phyloP scores from a whole-genome alignment of 257 asterid genomes.

The Hygrophila difformis region DNA sequence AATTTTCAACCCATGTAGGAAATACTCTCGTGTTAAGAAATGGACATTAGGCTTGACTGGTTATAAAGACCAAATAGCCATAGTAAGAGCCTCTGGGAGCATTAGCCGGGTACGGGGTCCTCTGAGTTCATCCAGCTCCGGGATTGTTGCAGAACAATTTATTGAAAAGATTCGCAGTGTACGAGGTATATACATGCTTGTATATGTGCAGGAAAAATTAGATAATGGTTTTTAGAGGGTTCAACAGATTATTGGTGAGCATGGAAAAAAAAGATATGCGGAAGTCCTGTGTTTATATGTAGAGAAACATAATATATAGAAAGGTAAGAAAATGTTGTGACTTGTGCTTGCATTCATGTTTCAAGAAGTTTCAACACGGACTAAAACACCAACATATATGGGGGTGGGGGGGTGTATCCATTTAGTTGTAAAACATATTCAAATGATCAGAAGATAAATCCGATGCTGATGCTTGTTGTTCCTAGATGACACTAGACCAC shows the following conservation, averaged over 20 bases:
- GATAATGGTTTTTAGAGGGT: neutral
- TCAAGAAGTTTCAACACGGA: no score
- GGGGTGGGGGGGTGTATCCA: no score
- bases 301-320: no score
- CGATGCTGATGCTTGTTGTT: slow-evolving; percentile 2
- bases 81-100: slow-evolving; percentile 95
- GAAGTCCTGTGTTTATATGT: no score
- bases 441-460: slow-evolving; percentile 3
- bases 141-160: slow-evolving; percentile 78
- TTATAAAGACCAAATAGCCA: slow-evolving; percentile 60
- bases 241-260: neutral
- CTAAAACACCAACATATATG: no score
- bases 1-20: slow-evolving; percentile 30
- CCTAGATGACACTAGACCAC: slow-evolving; percentile 7
- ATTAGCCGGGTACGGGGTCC: slow-evolving; percentile 73
- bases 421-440: no score
- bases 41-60: slow-evolving; percentile 92
- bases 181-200: slow-evolving; percentile 43
- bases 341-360: no score
- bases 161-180: slow-evolving; percentile 80
- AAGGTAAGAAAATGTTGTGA: no score
- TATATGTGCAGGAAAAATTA: neutral
- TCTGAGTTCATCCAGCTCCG: slow-evolving; percentile 59
- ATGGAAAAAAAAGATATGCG: no score
- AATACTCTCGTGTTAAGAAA: slow-evolving; percentile 63